Evolutionary conservation across 371 early-diverging fungal genomes (phyloP), one percentile per base, ranked within the genome.

Genomic region (Nematocida displodere): DNA sequence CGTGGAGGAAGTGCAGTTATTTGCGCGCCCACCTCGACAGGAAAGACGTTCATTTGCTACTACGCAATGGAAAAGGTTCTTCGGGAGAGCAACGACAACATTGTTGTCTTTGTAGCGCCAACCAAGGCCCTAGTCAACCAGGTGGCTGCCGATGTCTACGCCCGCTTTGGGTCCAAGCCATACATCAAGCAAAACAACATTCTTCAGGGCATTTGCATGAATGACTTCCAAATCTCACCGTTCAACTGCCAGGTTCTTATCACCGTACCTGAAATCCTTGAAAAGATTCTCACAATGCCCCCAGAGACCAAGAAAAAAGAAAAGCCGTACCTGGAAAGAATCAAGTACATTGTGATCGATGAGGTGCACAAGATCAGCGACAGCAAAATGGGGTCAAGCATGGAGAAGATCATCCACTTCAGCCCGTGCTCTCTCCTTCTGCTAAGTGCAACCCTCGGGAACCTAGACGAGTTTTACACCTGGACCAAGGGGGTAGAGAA

Each of bases 91-190:
- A 83, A 85, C n/a, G 77, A 76, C 44, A 81, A 81, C 64, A 80
- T 80, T 77, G 86, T 80, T 46, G 67, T 86, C 13, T 87, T 86
- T 63, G 86, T 86, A 40, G 83, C 86, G 17, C 88, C 88, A 24
- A 87, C 88, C 1, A 87, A 87, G 67, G 86, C 88, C 1, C 80
- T 87, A 13, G 86, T 84, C 5, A 87, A 87, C 77, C 88, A 87
- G 65, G 85, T 87, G 20, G 81, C 84, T 34, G 86, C 87, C 34
- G 88, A 87, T 62, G 82, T 87, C 28, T 86, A 84, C 66, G 86
- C 86, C 3, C 48, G 88, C 52, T 87, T 87, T 80, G 82, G 55
- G 37, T 59, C 79, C 68, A 85, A 80, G 66, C 65, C 79, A 36
- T 79, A 78, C 67, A 66, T 50, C 42, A 77, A 77, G 53, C 80